Conservation (phyloP, 108 stramenopile genomes). For the Bacterosira constricta region DNA sequence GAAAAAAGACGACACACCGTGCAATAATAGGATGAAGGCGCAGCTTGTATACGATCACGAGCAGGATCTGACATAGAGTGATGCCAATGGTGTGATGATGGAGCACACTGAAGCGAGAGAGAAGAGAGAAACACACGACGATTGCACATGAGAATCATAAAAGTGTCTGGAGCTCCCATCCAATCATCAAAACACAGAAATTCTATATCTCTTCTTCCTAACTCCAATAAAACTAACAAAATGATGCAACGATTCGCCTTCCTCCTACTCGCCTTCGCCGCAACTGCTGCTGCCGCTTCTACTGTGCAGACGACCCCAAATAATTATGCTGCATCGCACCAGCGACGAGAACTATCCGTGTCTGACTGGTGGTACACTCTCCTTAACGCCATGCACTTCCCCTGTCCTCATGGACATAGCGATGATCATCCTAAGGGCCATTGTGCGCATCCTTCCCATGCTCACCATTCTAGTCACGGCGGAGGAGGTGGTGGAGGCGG, state of each 20-base stretch:
- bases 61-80: too few species aligned
- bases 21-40: too few species aligned
- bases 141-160: too few species aligned
- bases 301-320: background rate
- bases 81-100: too few species aligned
- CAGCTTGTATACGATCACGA: too few species aligned
- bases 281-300: background rate
- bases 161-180: too few species aligned
- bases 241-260: background rate
- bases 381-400: background rate
- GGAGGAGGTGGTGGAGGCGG: constrained; percentile 30
- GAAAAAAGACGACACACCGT: too few species aligned
- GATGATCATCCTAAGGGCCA: background rate
- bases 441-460: constrained; percentile 7
- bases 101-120: too few species aligned
- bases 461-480: constrained; percentile 31
- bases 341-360: constrained; percentile 1
- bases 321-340: background rate
- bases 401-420: background rate
- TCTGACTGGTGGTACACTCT: constrained; percentile 1
- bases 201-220: too few species aligned
- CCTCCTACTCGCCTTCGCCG: background rate
- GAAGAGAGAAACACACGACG: too few species aligned
- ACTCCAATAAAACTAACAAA: too few species aligned
- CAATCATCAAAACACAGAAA: too few species aligned